A percentile compares a stretch with the other conserved stretches of the same genome.
These are phyloP conservation scores for Globisporangium nunn DNA, from an alignment of 352 stramenopile genomes.

Conservation along the genomic window DNA sequence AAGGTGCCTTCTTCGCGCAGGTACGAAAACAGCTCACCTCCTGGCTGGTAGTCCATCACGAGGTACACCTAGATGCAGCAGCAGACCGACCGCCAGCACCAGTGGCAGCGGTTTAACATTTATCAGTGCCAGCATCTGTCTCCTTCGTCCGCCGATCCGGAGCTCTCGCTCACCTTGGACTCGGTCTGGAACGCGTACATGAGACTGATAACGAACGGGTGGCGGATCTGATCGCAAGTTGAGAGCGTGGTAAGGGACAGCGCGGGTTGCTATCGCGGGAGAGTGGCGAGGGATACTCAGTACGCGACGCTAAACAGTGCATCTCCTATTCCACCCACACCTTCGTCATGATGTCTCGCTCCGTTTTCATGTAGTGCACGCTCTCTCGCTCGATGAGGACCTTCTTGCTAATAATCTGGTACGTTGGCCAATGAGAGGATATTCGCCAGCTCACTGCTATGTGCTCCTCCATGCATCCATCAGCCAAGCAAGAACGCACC, in stretches of 20 bases:
- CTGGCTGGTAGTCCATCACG: constrained; percentile 76
- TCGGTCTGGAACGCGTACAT: constrained; percentile 79
- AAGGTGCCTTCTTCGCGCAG: constrained; percentile 61
- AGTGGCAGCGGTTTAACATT: not conserved
- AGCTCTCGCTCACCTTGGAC: constrained; percentile 41
- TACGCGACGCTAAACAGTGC: not conserved
- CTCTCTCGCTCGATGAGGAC: constrained; percentile 76
- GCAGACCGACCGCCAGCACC: not conserved
- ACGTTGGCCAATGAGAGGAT: not conserved
- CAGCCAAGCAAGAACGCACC: constrained; percentile 16
- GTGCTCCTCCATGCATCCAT: too few species aligned
- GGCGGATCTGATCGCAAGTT: constrained; percentile 37
- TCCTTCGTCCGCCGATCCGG: too few species aligned
- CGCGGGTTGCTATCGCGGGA: too few species aligned
- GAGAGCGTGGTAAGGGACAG: not conserved
- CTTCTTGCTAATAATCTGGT: constrained; percentile 81
- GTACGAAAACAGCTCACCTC: constrained; percentile 77
- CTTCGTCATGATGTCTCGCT: constrained; percentile 85
- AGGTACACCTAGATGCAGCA: constrained; percentile 40
- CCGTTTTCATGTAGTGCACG: constrained; percentile 71
- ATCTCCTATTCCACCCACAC: constrained; percentile 10
- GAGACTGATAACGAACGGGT: constrained; percentile 77
- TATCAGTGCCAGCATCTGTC: not conserved
- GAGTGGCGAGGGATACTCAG: too few species aligned
- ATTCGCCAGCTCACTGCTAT: too few species aligned